phyloP scores from a whole-genome alignment of 164 flowering plant genomes.

The Vitis amurensis region DNA sequence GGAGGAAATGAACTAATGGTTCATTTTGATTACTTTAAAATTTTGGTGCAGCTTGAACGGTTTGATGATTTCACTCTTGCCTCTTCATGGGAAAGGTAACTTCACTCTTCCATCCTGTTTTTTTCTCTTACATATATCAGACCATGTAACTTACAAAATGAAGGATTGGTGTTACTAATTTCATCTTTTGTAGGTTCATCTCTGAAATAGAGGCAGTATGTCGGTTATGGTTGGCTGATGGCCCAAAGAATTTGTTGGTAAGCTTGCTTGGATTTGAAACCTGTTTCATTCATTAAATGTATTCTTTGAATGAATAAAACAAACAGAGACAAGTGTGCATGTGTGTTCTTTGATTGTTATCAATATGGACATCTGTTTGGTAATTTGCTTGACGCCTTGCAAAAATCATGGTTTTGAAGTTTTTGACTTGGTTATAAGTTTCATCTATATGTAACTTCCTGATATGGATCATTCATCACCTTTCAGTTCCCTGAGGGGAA shows the following conservation, averaged over 20 bases:
- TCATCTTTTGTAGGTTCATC: conserved; percentile 65
- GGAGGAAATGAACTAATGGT: not conserved
- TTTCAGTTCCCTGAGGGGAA: no score
- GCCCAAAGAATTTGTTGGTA: conserved; percentile 83
- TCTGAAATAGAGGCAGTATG: conserved; percentile 91
- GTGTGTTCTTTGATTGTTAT: no score
- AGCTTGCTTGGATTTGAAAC: conserved; percentile 7
- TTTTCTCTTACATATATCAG: not conserved
- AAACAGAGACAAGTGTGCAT: no score
- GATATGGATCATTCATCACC: no score
- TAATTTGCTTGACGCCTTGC: no score
- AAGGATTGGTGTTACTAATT: not conserved
- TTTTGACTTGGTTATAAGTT: no score
- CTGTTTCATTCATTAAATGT: not conserved
- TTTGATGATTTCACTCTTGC: conserved; percentile 98
- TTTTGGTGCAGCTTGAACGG: conserved; percentile 59
- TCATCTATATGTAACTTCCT: no score
- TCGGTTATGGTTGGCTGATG: conserved; percentile 81
- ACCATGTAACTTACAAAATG: not conserved
- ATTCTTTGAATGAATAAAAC: not conserved
- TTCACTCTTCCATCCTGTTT: not conserved
- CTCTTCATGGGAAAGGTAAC: conserved; percentile 95
- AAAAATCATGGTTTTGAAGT: no score
- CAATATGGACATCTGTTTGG: no score
- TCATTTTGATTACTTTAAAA: not conserved